phyloP scores from a whole-genome alignment of 805 yeast species.

The Helenozyma rhizophorensis region DNA sequence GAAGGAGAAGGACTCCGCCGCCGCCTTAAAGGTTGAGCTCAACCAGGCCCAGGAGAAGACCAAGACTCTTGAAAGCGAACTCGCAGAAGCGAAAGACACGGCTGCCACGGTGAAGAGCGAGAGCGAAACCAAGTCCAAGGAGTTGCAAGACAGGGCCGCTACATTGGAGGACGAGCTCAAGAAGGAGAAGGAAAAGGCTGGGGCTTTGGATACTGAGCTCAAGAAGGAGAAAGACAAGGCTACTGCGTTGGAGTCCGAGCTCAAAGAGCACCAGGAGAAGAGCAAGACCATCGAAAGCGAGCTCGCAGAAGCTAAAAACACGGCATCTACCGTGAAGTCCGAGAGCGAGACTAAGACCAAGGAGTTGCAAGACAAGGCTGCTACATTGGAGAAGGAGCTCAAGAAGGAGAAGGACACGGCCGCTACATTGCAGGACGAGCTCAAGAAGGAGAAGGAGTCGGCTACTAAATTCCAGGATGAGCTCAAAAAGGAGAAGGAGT shows the following conservation, averaged over 20 bases:
- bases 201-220: conserved; percentile 1
- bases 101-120: no score
- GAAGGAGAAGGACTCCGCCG: conserved; percentile 3
- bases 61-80: no score
- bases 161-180: conserved; percentile 4
- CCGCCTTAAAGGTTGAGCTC: no score
- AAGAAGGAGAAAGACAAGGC: not conserved
- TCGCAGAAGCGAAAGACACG: not conserved
- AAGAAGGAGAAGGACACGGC: conserved; percentile 2
- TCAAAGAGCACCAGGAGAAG: no score
- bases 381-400: conserved; percentile 2
- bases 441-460: conserved; percentile 4
- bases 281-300: no score
- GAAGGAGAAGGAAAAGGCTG: conserved; percentile 1
- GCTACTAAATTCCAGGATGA: not conserved
- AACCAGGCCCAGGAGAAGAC: no score
- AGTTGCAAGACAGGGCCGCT: no score
- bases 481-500: no score
- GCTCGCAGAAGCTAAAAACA: no score
- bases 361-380: conserved; percentile 4
- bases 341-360: no score
- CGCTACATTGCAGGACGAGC: conserved; percentile 2
- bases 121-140: no score
- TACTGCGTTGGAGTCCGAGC: conserved; percentile 2
- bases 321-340: conserved; percentile 3